Conservation (phyloP, 768 basidiomycete genomes). For the Mycena metata region DNA sequence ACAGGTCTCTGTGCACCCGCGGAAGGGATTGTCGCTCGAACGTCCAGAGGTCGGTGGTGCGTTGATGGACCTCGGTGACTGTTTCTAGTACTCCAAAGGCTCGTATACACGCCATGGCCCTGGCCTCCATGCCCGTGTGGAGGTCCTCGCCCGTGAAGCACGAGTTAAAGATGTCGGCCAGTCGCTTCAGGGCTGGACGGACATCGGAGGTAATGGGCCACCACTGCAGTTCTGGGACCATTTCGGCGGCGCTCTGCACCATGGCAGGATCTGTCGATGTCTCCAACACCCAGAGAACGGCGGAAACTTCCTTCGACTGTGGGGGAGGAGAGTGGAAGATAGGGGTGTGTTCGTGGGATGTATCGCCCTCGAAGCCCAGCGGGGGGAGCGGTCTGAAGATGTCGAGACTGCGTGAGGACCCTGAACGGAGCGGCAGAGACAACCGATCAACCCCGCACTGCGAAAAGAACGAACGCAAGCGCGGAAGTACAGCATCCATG, state of each 20-base stretch:
- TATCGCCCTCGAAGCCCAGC: no score
- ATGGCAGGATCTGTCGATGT: neutral
- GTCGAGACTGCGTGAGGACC: no score
- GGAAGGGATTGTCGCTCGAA: neutral
- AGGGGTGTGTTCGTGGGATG: no score
- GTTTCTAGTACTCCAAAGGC: neutral
- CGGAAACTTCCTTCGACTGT: neutral
- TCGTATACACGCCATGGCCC: neutral
- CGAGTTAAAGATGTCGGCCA: neutral
- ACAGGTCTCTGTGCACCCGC: neutral
- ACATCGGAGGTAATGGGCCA: neutral
- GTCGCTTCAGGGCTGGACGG: neutral
- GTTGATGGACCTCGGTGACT: neutral
- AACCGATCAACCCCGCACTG: no score
- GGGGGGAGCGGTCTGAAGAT: no score
- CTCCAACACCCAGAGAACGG: constrained; percentile 5
- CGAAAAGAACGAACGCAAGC: no score
- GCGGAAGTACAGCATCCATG: no score
- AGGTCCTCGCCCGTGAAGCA: neutral
- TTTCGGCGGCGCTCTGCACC: neutral
- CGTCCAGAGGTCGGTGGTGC: neutral
- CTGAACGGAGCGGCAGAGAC: no score
- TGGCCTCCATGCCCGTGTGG: neutral
- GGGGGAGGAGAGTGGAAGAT: neutral
- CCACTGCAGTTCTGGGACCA: neutral